Evolutionary conservation across 805 yeast species (phyloP), one percentile per base, ranked within the genome.

Genomic region (Cyberlindnera japonica): DNA sequence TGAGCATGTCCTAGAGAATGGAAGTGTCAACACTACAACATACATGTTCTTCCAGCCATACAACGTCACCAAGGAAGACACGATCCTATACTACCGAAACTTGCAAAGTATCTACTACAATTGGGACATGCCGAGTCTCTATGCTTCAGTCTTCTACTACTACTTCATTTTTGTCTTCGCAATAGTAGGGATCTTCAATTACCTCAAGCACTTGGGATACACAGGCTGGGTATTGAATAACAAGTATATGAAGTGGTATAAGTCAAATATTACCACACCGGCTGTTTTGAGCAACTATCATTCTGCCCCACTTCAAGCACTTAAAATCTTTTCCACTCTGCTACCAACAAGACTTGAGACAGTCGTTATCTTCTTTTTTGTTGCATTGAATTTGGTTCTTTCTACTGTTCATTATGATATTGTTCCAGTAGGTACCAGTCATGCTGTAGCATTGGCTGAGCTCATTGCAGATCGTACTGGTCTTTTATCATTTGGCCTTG

Each of bases 101-200:
- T 36, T 40, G 8, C 20, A 42, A 24, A 23, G 19, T 8, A 3
- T 30, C 3, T 44, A 48, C 33, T 52, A 40, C 35, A 49, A 55
- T 35, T 46, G 47, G 41, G 58, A 53, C 31, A 23, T 23, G 27
- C 45, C 48, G n/a, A 37, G 38, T 6, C 6, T 39, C 6, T 48
- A 50, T 61, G 59, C 53, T 5, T 63, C 58, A 33, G 62, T 60
- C 5, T 49, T 71, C 23, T 45, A 64, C 37, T 54, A 58, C 8
- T 72, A 61, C 49, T 73, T 73, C 64, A 58, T 59, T n/a, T 14
- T 63, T 3, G 59, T 71, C 0, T 53, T 72, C 48, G n/a, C 68
- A 0, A 26, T 67, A 14, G 63, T 67, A 18, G 61, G 65, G 12
- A n/a, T 54, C 4, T 47, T 47, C 50, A 67, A 67, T 39, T 61